Base-by-base conservation (phyloP, 108 stramenopile species). In the Fragilaria radians region DNA sequence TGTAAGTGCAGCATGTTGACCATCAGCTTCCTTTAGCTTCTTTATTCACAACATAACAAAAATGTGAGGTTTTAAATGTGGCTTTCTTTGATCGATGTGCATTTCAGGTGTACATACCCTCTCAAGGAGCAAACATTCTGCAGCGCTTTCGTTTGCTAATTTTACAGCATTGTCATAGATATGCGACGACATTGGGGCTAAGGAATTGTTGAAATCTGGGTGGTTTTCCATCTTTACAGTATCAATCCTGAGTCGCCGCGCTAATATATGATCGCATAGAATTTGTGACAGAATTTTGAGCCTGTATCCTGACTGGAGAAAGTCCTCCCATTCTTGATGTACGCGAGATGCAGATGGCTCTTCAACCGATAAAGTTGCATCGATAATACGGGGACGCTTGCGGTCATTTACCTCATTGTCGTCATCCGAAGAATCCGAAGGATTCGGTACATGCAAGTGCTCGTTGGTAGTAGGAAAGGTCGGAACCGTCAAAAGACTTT, bases 11-110 rank as follows among this genome's bases (percentile, higher is more conserved):
- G 72, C 54, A 11, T 63, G 61, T 45, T 76, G 65, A 22, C 60
- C 67, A 54, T 82, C 52, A 24, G 70, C 59, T 32, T 82, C 81
- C 69, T 82, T 54, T 0, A 86, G 70, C 54, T 78, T 71, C 85
- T 82, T 52, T 57, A 5, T 24, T 24, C 27, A 21, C 46, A 28
- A 26, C 25, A 46, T 36, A 22, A 17, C 3, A 4, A 46, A 4
- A 53, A 28, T 28, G 9, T 45, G 9, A 9, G 45, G 46, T n/a
- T 9, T 49, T 21, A 23, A 19, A 4, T 17, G 11, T n/a, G 19
- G 55, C 7, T 36, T 33, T 1, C n/a, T 22, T 19, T 1, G 1
- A 52, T 21, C 32, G 33, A 53, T 2, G 23, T 65, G 28, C 46
- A 55, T 36, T 28, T 26, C 48, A 28, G 34, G n/a, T 18, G 49